Conservation (phyloP, 495 filamentous ascomycete species). For the Penicillium dipodomyicola region DNA sequence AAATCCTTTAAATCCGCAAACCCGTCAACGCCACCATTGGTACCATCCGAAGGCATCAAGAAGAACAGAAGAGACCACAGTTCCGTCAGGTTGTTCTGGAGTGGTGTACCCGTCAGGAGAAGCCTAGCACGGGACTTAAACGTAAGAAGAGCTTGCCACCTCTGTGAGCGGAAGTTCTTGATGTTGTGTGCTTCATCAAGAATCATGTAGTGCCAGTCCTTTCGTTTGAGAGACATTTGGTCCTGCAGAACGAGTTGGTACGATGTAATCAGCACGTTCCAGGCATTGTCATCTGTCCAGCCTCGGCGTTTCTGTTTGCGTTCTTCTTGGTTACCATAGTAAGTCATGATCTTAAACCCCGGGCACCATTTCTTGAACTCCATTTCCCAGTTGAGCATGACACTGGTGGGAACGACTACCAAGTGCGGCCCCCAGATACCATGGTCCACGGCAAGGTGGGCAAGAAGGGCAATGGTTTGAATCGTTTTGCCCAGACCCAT, state of each 20-base stretch:
- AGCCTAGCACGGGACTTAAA: conserved; percentile 86
- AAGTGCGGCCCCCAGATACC: conserved; percentile 95
- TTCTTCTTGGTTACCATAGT: conserved; percentile 92
- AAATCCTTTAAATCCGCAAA: conserved; percentile 92
- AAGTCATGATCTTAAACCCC: conserved; percentile 96
- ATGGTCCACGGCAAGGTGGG: conserved; percentile 87
- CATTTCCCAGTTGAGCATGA: conserved; percentile 99
- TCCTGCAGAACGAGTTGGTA: conserved; percentile 96
- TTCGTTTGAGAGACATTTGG: conserved; percentile 84
- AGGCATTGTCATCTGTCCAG: conserved; percentile 85
- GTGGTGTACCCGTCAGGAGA: conserved; percentile 88
- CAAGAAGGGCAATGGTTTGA: conserved; percentile 92
- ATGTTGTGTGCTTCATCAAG: conserved; percentile 99
- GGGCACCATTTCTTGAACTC: conserved; percentile 99
- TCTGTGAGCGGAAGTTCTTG: conserved; percentile 96
- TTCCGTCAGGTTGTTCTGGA: conserved; percentile 97
- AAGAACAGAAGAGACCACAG: conserved; percentile 98
- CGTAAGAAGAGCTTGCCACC: conserved; percentile 91
- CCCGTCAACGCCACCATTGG: conserved; percentile 67
- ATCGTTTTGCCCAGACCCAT: conserved; percentile 99
- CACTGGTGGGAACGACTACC: conserved; percentile 94
- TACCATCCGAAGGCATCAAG: conserved; percentile 81
- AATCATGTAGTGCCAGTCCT: conserved; percentile 98
- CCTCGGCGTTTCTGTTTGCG: conserved; percentile 84
- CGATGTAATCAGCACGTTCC: conserved; percentile 96